Evolutionary conservation across 805 yeast species (phyloP), one percentile per base, ranked within the genome.

Genomic region (Suhomyces faveliae): DNA sequence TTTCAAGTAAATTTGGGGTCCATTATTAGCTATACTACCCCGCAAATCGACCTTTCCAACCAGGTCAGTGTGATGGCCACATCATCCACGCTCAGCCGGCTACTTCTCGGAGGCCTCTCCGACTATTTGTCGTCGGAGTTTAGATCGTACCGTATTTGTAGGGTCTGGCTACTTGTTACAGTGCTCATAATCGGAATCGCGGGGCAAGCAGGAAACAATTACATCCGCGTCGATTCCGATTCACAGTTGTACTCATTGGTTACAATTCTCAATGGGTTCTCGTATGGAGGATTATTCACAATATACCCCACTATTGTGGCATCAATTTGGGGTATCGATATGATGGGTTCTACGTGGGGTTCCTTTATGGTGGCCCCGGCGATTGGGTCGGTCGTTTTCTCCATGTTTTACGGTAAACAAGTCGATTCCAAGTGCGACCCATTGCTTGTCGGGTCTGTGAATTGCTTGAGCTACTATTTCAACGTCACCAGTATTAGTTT

Each of bases 341-440:
- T 87, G 27, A 81, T 92, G 66, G 98, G 97, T 0, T 87, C 96
- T 2, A 87, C 92, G 1, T 92, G 96, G 89, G 97, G 97, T 2
- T 72, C 86, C 21, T 87, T 89, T 62, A 85, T 89, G 78, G 76
- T 87, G 29, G 94, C 95, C 0, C 96, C 97, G 2, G 96, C 97
- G 0, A 53, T 88, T 2, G 96, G 96, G 1, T 74, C 92, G 1
- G 71, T 86, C 4, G 51, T 79, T 2, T 87, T 78, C 57, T 91
- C 96, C 5, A 58, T 87, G 43, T 53, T 83, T 10, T 90, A 85
- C 62, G 97, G 96, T 1, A 57, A 66, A 20, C 64, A 80, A 15
- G 83, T 78, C 55, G 94, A 88, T 54, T 41, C 51, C 12, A 59
- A 66, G 45, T 69, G 80, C 49, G 37, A 33, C 15, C 37, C 37